phyloP scores from a whole-genome alignment of 345 rosid genomes.

The Moricandia moricandioides region DNA sequence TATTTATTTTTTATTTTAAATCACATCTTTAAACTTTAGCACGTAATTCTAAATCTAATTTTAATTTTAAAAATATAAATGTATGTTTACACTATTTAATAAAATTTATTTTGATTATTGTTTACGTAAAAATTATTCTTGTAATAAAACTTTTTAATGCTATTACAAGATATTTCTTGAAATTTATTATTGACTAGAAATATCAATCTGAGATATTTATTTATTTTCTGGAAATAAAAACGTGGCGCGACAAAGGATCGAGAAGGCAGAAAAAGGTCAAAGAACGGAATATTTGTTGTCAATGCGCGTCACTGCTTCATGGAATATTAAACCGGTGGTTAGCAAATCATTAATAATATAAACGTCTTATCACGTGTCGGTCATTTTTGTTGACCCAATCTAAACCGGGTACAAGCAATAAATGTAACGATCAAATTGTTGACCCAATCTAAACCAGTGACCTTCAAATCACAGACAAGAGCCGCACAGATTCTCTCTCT shows the following conservation, averaged over 20 bases:
- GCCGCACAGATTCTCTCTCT: slow-evolving; percentile 17
- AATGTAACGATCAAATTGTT: slow-evolving; percentile 11
- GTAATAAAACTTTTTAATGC: no score
- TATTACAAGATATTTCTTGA: no score
- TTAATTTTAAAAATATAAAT: no score
- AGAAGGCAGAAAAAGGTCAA: slow-evolving; percentile 17
- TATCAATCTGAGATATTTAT: neutral
- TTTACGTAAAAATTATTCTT: no score
- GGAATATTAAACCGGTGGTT: slow-evolving; percentile 24
- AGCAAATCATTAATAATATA: neutral
- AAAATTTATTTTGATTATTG: no score
- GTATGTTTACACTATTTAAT: no score
- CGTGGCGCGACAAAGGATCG: slow-evolving; percentile 9
- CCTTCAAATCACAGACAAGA: neutral
- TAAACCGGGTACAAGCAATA: slow-evolving; percentile 10
- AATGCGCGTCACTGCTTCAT: slow-evolving; percentile 14
- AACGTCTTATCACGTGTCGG: neutral
- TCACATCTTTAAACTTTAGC: no score
- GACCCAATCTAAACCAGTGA: slow-evolving; percentile 32
- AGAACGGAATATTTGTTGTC: slow-evolving; percentile 3
- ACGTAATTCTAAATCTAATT: no score
- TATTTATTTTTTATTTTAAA: no score
- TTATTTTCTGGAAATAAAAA: neutral
- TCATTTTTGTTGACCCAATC: slow-evolving; percentile 16
- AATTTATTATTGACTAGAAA: neutral